Evolutionary conservation across 176 grass and related monocot species (phyloP), one percentile per base, ranked within the genome.

Genomic region (Paspalum vaginatum): DNA sequence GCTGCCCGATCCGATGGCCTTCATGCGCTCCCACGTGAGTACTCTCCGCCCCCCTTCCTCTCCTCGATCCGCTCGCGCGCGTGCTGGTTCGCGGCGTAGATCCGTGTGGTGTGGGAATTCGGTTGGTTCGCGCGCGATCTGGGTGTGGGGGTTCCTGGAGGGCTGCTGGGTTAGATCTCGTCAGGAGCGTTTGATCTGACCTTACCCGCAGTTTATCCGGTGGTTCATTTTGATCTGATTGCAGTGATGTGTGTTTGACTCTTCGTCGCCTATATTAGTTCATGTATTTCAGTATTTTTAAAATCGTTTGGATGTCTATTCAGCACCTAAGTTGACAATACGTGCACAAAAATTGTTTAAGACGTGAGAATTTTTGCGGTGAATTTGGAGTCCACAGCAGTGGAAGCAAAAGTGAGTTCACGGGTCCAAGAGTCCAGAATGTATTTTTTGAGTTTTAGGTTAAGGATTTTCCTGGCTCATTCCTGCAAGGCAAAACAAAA

Each of bases 11-110:
- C 75, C 73, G 27, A 89, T 89, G 88, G 88, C 88, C 12, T 89
- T 89, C 83, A 73, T 86, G 78, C 83, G 88, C 65, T 78, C 78
- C 59, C 84, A 59, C 60, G 88, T 89, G 88, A 86, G 88, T 89
- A 6, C 2, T 8, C 16, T 51, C 45, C 7, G 11, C 65, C 12
- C n/a, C 3, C 21, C 46, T 53, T 11, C 15, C 44, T 47, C 32
- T 39, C 25, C 0, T 38, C 61, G 24, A 47, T 70, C 47, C 38
- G 37, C 64, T 61, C 25, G 7, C 1, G 25, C 44, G 14, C 5
- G 2, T 1, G 63, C 55, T 1, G 16, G 7, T 44, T 27, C 6
- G 67, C 14, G 47, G 39, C 72, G 45, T 73, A 89, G 88, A 89
- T 86, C 88, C 85, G 66, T 66, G 57, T 43, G 51, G 32, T 11